A percentile compares a stretch with the other conserved stretches of the same genome.
phyloP scores from a whole-genome alignment of 2,329 filamentous ascomycete species.

The Microcyclospora tardicrescens region DNA sequence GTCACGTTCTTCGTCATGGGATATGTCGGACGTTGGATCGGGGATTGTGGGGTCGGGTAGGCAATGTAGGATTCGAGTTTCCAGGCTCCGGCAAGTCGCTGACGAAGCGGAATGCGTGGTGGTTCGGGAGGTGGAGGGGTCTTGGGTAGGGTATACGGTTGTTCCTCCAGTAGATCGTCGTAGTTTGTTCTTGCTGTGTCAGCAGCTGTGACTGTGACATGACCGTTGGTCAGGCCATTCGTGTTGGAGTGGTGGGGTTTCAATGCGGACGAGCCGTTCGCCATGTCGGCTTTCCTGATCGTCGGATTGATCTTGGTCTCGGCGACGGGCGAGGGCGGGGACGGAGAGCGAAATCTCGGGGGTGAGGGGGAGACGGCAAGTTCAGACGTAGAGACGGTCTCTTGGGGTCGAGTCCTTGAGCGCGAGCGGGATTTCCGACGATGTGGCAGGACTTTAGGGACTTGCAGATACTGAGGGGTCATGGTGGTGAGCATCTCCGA shows the following conservation, averaged over 20 bases:
- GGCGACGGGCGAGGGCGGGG: constrained; percentile 13
- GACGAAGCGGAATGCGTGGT: constrained; percentile 17
- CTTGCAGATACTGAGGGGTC: constrained; percentile 23
- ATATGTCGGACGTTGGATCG: constrained; percentile 22
- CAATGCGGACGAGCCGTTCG: constrained; percentile 1
- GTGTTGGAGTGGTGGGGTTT: constrained; percentile 1
- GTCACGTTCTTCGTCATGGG: constrained; percentile 26
- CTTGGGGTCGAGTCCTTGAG: constrained; percentile 16
- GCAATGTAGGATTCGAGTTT: constrained; percentile 26
- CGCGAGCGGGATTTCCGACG: constrained; percentile 20
- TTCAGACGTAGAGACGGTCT: constrained; percentile 9
- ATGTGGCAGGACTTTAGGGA: constrained; percentile 22
- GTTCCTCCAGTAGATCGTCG: constrained; percentile 21
- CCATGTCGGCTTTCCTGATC: constrained; percentile 2
- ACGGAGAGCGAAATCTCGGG: constrained; percentile 6
- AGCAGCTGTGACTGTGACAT: background rate
- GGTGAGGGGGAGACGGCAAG: constrained; percentile 12
- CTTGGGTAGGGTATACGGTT: constrained; percentile 17
- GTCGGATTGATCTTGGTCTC: constrained; percentile 5
- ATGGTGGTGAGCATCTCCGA: background rate
- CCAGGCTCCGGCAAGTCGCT: constrained; percentile 25
- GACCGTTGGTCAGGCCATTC: constrained; percentile 7
- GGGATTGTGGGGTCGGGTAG: constrained; percentile 24
- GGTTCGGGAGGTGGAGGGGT: constrained; percentile 12
- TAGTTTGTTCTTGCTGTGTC: constrained; percentile 13